phyloP scores from a whole-genome alignment of 768 basidiomycete genomes.

The Tricholoma terreum region DNA sequence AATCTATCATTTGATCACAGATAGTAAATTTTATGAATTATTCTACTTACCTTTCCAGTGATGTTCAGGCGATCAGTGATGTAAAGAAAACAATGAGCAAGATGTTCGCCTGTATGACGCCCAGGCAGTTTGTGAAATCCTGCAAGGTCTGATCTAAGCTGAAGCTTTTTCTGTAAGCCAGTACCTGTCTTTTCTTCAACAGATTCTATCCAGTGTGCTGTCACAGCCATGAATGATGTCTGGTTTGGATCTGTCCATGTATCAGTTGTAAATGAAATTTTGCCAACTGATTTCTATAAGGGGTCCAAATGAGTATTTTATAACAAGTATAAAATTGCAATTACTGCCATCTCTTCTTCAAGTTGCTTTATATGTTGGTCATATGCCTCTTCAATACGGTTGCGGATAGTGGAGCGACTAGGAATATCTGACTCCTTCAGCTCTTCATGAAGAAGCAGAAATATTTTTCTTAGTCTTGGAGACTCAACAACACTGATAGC shows the following conservation, averaged over 20 bases:
- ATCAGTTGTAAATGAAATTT: background rate
- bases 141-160: conserved; percentile 5
- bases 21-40: too few relatives aligned
- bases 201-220: too few relatives aligned
- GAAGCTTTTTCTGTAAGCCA: background rate
- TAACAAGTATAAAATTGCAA: background rate
- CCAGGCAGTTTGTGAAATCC: conserved; percentile 10
- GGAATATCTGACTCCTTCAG: too few relatives aligned
- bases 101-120: conserved; percentile 13
- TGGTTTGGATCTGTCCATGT: conserved; percentile 14
- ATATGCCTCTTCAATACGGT: conserved; percentile 21
- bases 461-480: too few relatives aligned
- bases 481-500: too few relatives aligned
- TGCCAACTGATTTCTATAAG: background rate
- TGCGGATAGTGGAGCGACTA: conserved; percentile 20
- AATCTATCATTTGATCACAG: conserved; percentile 5
- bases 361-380: conserved; percentile 22
- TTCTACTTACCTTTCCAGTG: conserved; percentile 9
- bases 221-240: too few relatives aligned
- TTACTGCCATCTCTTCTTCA: conserved; percentile 18
- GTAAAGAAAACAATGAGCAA: conserved; percentile 12
- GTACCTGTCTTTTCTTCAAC: background rate
- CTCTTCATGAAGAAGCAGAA: too few relatives aligned
- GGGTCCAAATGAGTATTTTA: background rate
- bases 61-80: conserved; percentile 21